Conservation (phyloP, 2,329 filamentous ascomycete species). For the Scorias spongiosa region DNA sequence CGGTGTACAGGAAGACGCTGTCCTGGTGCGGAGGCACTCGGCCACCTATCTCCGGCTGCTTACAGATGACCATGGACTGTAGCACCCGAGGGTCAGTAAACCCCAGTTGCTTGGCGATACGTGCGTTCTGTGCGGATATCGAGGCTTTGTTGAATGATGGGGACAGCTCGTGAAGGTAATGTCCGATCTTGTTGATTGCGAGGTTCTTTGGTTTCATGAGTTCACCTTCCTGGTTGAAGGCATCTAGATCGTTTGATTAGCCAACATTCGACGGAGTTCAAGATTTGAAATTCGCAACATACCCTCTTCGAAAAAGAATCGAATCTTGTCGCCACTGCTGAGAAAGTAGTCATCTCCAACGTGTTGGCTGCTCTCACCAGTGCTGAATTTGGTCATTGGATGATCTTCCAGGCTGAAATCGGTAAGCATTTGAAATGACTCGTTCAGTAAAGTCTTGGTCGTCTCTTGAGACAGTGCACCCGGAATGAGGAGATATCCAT, state of each 20-base stretch:
- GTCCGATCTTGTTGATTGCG: slow-evolving; percentile 60
- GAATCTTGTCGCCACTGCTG: slow-evolving; percentile 72
- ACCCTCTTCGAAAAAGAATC: slow-evolving; percentile 90
- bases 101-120: slow-evolving; percentile 55
- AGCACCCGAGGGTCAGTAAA: slow-evolving; percentile 64
- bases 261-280: no score
- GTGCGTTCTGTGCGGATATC: slow-evolving; percentile 39
- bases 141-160: slow-evolving; percentile 35
- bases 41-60: slow-evolving; percentile 90
- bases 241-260: slow-evolving; percentile 49
- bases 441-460: slow-evolving; percentile 52
- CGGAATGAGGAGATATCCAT: slow-evolving; percentile 84
- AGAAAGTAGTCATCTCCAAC: slow-evolving; percentile 95
- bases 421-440: slow-evolving; percentile 60
- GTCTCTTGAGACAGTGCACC: slow-evolving; percentile 54
- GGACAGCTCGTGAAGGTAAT: slow-evolving; percentile 33
- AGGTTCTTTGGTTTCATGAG: slow-evolving; percentile 65
- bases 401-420: slow-evolving; percentile 67
- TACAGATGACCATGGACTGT: slow-evolving; percentile 97
- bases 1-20: slow-evolving; percentile 79
- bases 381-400: slow-evolving; percentile 87
- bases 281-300: no score
- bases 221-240: slow-evolving; percentile 50
- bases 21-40: slow-evolving; percentile 87
- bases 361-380: slow-evolving; percentile 59